These are phyloP conservation scores for Leishmania braziliensis DNA, from an alignment of 208 protist species.

Conservation along the genomic window DNA sequence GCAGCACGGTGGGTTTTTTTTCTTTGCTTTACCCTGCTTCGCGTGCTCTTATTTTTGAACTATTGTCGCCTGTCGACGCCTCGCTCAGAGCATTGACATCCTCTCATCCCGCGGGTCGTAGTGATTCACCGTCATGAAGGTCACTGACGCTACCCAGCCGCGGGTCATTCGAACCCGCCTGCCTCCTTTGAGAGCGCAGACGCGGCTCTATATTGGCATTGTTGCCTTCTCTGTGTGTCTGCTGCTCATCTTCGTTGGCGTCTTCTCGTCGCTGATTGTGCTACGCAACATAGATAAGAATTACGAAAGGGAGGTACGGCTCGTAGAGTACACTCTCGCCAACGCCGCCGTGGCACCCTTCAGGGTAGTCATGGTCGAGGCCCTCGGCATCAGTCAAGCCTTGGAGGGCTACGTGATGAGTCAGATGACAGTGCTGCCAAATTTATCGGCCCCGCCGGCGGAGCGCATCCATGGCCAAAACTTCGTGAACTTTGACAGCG, in stretches of 20 bases:
- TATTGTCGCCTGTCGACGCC: not conserved
- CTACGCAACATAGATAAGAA: constrained; percentile 24
- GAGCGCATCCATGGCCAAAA: constrained; percentile 28
- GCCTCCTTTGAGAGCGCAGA: not conserved
- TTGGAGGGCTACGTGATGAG: constrained; percentile 60
- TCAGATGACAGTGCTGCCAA: constrained; percentile 35
- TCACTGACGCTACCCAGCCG: not conserved
- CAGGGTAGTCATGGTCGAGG: constrained; percentile 39
- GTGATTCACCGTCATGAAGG: not conserved
- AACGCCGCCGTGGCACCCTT: constrained; percentile 33
- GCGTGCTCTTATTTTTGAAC: not conserved
- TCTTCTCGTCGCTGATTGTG: constrained; percentile 41
- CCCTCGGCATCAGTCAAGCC: constrained; percentile 33
- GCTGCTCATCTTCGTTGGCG: constrained; percentile 37
- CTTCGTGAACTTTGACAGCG: constrained; percentile 13
- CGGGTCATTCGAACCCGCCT: not conserved
- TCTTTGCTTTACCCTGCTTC: not conserved
- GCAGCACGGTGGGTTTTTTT: not conserved
- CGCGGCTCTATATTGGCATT: not conserved
- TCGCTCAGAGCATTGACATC: not conserved
- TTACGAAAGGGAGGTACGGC: not conserved
- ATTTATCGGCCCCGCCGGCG: constrained; percentile 27
- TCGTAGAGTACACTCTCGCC: constrained; percentile 11
- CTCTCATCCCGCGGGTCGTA: not conserved
- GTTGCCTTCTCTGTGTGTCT: not conserved